Percentiles rank a stretch among this genome's conserved stretches.
These are phyloP conservation scores for Scenedesmus sp. DNA, from an alignment of 163 green algal genomes.

Conservation along the genomic window DNA sequence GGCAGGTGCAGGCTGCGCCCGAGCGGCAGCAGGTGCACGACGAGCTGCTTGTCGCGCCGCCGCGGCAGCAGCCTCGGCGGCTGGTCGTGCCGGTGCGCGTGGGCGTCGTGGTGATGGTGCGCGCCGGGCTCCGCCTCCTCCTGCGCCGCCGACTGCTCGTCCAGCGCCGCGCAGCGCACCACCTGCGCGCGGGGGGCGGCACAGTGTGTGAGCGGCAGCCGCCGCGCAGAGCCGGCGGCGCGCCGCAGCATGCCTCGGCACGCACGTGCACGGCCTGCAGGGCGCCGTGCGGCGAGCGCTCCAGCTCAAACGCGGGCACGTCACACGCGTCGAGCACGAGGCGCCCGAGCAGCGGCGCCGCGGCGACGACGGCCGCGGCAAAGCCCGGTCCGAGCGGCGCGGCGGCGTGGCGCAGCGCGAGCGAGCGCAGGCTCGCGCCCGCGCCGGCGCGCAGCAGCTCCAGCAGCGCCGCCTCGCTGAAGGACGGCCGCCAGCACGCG, in stretches of 20 bases:
- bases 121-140: background rate
- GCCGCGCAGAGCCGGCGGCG: too few species aligned
- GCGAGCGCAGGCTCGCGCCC: background rate
- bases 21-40: constrained; percentile 28
- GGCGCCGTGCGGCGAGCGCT: background rate
- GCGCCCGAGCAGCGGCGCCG: constrained; percentile 23
- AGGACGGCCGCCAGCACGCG: constrained; percentile 1
- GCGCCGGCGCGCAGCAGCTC: constrained; percentile 10
- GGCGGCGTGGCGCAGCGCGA: constrained; percentile 25
- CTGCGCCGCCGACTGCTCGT: too few species aligned
- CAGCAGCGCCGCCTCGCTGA: constrained; percentile 21
- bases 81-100: background rate
- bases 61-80: background rate
- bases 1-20: constrained; percentile 15
- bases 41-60: constrained; percentile 31
- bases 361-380: background rate
- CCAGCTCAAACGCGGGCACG: constrained; percentile 13
- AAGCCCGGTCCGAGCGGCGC: background rate
- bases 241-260: too few species aligned
- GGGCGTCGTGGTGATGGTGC: background rate
- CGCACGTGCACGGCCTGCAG: constrained; percentile 33
- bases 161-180: too few species aligned
- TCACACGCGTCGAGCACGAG: constrained; percentile 35
- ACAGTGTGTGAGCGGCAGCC: too few species aligned
- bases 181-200: too few species aligned